Evolutionary conservation across 2,329 filamentous ascomycete genomes (phyloP), one percentile per base, ranked within the genome.

Genomic region (Penicillium digitatum): DNA sequence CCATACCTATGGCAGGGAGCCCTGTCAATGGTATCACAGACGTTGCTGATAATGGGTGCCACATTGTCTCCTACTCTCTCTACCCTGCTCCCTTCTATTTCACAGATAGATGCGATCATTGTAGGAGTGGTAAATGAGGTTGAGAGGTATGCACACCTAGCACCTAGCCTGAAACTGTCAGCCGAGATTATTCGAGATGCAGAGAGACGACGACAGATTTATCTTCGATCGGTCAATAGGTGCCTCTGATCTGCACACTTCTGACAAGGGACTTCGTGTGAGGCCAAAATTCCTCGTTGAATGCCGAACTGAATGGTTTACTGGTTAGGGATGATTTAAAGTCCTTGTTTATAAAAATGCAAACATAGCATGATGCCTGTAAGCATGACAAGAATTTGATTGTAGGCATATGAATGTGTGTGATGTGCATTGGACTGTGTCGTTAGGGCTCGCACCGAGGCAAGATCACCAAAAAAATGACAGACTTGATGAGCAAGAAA

Each of bases 1-100:
- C 89, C 89, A 12, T 94, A 93, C 72, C 81, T 93, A 20, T 94
- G 88, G 86, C 89, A 93, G 76, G 89, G 89, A 18, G 88, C 89
- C 9, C 79, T 94, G 35, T 91, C 87, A 22, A 89, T 94, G 67
- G 87, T 92, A 22, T 90, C 88, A 6, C 89, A 94, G 72, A 88
- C 87, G 2, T 78, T 94, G 16, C 78, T 94, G 40, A 83, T 94
- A 32, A 93, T 94, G 89, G 89, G 88, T 7, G 88, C 89, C 16
- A 90, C 87, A 16, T 89, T 93, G 84, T 91, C 86, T 9, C 85
- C 86, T 1, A 86, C 86, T 5, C 81, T 93, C 3, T 84, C 83
- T 24, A 81, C 78, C 47, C 84, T 92, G 38, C 77, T 93, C 29
- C 79, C 81, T 9, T 76, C 81, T 1, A 74, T 69, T 58, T 62